phyloP scores from a whole-genome alignment of 2,329 filamentous ascomycete genomes.

The Beauveria bassiana region DNA sequence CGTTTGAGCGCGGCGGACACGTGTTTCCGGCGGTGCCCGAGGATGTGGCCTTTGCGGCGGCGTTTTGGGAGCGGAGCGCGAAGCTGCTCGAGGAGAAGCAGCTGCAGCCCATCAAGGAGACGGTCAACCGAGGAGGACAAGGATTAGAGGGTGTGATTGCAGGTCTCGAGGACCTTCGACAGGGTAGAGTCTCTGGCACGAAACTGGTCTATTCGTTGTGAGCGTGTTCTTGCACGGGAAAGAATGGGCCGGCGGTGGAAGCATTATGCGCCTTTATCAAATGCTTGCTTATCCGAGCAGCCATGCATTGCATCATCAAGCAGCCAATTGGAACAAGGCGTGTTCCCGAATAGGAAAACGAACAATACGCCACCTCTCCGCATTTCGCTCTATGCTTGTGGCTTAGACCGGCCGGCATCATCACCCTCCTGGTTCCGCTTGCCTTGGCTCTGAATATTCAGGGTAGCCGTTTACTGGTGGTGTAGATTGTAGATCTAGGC shows the following conservation, averaged over 20 bases:
- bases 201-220: slow-evolving; percentile 37
- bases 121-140: slow-evolving; percentile 14
- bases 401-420: too few relatives aligned
- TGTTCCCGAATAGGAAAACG: too few relatives aligned
- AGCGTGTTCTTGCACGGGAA: background rate
- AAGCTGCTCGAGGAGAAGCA: slow-evolving; percentile 26
- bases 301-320: too few relatives aligned
- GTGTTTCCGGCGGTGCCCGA: slow-evolving; percentile 17
- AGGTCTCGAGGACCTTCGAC: slow-evolving; percentile 24
- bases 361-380: too few relatives aligned
- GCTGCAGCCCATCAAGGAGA: slow-evolving; percentile 24
- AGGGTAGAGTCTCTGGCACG: slow-evolving; percentile 28
- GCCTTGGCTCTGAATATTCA: too few relatives aligned
- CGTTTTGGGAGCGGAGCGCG: slow-evolving; percentile 27
- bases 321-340: too few relatives aligned
- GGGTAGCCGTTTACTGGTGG: too few relatives aligned
- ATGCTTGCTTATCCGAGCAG: too few relatives aligned
- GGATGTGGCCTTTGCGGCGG: slow-evolving; percentile 28
- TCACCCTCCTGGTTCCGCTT: too few relatives aligned
- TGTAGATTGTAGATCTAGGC: too few relatives aligned
- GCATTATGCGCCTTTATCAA: background rate
- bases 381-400: too few relatives aligned
- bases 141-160: slow-evolving; percentile 28
- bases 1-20: slow-evolving; percentile 19
- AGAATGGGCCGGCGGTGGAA: background rate